Conservation (phyloP, 164 flowering plant species). For the Nelumbo lutea region DNA sequence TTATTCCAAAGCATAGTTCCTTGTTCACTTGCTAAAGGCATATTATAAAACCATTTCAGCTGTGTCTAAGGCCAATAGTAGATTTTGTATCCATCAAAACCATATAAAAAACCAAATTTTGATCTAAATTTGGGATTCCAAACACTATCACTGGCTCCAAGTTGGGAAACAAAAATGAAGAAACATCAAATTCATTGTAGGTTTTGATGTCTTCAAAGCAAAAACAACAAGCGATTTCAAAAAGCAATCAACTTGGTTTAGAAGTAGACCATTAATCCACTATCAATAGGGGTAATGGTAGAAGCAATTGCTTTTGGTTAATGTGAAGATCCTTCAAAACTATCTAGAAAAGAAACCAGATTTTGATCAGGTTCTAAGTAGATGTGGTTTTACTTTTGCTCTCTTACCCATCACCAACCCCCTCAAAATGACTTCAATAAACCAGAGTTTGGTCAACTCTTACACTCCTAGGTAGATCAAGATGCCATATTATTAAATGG, state of each 20-base stretch:
- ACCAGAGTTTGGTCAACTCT: slow-evolving; percentile 33
- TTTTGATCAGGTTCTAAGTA: slow-evolving; percentile 11
- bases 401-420: slow-evolving; percentile 25
- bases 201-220: background rate
- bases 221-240: background rate
- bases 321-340: background rate
- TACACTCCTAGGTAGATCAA: slow-evolving; percentile 23
- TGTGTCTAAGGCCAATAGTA: background rate
- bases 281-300: background rate
- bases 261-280: too few relatives aligned
- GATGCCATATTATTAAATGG: slow-evolving; percentile 40
- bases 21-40: slow-evolving; percentile 25
- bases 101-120: background rate
- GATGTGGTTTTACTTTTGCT: slow-evolving; percentile 31
- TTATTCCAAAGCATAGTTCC: slow-evolving; percentile 40
- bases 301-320: background rate
- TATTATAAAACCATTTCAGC: slow-evolving; percentile 1
- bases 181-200: slow-evolving; percentile 3
- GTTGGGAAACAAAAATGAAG: slow-evolving; percentile 1
- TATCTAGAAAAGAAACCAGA: background rate
- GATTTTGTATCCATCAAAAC: background rate
- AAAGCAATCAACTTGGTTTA: too few relatives aligned
- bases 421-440: slow-evolving; percentile 3
- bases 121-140: background rate
- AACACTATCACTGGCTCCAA: background rate